Percentiles rank a stretch among this genome's conserved stretches.
Evolutionary conservation across 2,329 filamentous ascomycete genomes (phyloP).

Genomic region (Curvularia spicifera): DNA sequence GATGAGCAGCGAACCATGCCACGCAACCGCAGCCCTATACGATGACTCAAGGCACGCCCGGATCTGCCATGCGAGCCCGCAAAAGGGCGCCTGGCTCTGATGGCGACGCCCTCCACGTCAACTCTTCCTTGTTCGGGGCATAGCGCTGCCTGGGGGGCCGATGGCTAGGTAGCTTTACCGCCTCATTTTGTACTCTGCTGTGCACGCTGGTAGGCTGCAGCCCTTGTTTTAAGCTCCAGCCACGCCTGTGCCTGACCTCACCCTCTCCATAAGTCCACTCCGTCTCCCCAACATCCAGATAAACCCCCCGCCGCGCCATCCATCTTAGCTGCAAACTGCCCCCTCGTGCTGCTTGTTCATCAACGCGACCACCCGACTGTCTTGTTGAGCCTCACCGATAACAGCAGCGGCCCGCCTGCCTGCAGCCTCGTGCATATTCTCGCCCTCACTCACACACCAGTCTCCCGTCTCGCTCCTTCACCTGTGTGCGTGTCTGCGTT

Average conservation of each 20-base stretch:
- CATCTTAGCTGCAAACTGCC: neutral
- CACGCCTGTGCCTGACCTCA: slow-evolving; percentile 26
- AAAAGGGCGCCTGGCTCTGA: slow-evolving; percentile 21
- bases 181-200: slow-evolving; percentile 30
- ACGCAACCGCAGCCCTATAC: slow-evolving; percentile 21
- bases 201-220: slow-evolving; percentile 31
- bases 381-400: slow-evolving; percentile 15
- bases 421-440: slow-evolving; percentile 24
- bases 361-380: slow-evolving; percentile 6
- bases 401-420: slow-evolving; percentile 12
- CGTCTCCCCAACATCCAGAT: neutral
- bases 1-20: slow-evolving; percentile 7
- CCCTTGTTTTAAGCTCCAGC: slow-evolving; percentile 28
- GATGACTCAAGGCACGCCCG: slow-evolving; percentile 18
- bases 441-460: neutral
- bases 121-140: slow-evolving; percentile 12
- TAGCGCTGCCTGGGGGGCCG: slow-evolving; percentile 25
- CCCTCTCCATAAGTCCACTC: neutral
- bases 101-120: slow-evolving; percentile 17
- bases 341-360: slow-evolving; percentile 1
- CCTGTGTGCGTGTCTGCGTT: neutral
- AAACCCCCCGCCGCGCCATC: neutral
- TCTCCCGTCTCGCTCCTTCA: slow-evolving; percentile 10
- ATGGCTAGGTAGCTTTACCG: slow-evolving; percentile 27
- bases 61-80: neutral